Base-by-base conservation (phyloP, 2,329 filamentous ascomycete species). In the Monilinia laxa region DNA sequence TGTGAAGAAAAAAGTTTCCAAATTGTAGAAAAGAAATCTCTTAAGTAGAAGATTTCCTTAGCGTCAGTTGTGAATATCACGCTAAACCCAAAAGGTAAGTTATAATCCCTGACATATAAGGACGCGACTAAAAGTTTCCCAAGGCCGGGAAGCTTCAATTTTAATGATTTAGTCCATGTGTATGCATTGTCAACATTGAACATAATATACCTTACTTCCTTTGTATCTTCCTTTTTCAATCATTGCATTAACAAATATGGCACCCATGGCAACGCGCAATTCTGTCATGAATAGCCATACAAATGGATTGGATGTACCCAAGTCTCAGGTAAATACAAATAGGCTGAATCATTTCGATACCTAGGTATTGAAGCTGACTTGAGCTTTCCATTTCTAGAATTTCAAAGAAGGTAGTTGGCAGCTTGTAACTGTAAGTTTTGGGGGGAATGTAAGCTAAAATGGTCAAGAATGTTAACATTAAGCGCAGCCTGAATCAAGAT, bases 341-440 rank as follows among this genome's bases (percentile, higher is more conserved):
- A 20, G 23, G 5, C 16, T 23, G 18, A 20, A 12, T 59, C 54
- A 45, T 52, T 23, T n/a, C 11, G 58, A 47, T 54, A 9, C 31
- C 7, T 35, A 35, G 31, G 31, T 35, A 28, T n/a, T 57, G 20
- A 68, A 62, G 70, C 71, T 70, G 74, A 60, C 42, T 62, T 67
- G 52, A 62, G 38, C 10, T 40, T 63, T 23, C 45, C 20, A 18
- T 60, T 60, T 56, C 64, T 52, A 76, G 75, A 70, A 68, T 55
- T 70, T 69, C 64, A 73, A 73, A 25, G 75, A 77, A 59, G 68
- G 70, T 23, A 75, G 72, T 62, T 77, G 75, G 75, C 71, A 76
- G 40, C 71, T 75, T 62, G 65, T 72, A 59, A 71, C 65, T n/a
- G 76, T 76, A 68, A 65, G 72, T 67, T 25, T 25, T 23, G 25